Evolutionary conservation across 495 filamentous ascomycete species (phyloP).

Genomic region (Cercophora sp.): DNA sequence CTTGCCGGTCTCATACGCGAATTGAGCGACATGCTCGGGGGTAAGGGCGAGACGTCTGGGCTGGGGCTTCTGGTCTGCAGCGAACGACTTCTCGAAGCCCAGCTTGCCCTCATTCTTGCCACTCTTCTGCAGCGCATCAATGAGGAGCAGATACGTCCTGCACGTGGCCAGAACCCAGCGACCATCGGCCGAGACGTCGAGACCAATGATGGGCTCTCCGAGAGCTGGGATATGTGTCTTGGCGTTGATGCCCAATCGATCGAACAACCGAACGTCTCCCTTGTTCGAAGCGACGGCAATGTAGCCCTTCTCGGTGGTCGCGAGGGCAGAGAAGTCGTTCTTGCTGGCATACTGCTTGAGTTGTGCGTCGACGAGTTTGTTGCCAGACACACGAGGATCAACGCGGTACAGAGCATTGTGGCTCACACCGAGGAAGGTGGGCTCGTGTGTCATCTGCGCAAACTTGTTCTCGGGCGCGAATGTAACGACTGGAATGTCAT

Average conservation of each 20-base stretch:
- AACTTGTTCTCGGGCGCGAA: slow-evolving; percentile 98
- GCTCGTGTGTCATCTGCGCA: slow-evolving; percentile 91
- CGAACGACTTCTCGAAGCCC: slow-evolving; percentile 91
- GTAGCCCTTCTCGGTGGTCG: slow-evolving; percentile 93
- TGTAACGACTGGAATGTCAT: slow-evolving; percentile 86
- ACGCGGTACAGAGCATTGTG: slow-evolving; percentile 89
- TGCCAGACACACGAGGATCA: slow-evolving; percentile 84
- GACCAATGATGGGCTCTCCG: slow-evolving; percentile 89
- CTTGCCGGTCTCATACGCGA: slow-evolving; percentile 87
- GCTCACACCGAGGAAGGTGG: slow-evolving; percentile 90
- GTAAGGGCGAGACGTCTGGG: slow-evolving; percentile 84
- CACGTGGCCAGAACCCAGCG: slow-evolving; percentile 94
- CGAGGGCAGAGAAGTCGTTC: slow-evolving; percentile 91
- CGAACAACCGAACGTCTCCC: slow-evolving; percentile 94
- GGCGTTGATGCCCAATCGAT: slow-evolving; percentile 92
- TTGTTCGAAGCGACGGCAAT: slow-evolving; percentile 96
- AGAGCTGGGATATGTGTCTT: slow-evolving; percentile 96
- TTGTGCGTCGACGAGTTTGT: slow-evolving; percentile 87
- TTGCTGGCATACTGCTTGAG: slow-evolving; percentile 94
- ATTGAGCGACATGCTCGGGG: slow-evolving; percentile 89
- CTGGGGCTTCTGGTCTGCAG: slow-evolving; percentile 87
- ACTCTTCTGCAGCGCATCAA: slow-evolving; percentile 83
- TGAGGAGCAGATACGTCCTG: slow-evolving; percentile 88
- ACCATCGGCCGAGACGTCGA: slow-evolving; percentile 92
- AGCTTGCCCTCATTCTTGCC: slow-evolving; percentile 98